phyloP scores from a whole-genome alignment of 164 flowering plant species.

The Kingdonia uniflora region DNA sequence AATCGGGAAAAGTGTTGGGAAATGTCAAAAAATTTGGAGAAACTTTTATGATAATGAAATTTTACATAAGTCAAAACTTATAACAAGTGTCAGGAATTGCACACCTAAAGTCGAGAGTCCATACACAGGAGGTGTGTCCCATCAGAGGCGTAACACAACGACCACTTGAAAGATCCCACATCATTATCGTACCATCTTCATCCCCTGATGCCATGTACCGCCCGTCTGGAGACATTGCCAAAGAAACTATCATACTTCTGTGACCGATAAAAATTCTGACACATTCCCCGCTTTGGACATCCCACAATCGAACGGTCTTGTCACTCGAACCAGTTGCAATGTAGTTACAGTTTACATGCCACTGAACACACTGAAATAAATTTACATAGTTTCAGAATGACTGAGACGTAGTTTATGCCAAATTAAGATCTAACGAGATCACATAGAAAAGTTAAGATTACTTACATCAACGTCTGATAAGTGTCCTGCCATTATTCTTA shows the following conservation, averaged over 20 bases:
- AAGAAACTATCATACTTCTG: constrained; percentile 73
- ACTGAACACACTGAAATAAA: constrained; percentile 72
- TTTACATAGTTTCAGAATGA: too few relatives aligned
- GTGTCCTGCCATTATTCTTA: constrained; percentile 95
- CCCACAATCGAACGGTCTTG: constrained; percentile 96
- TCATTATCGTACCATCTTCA: constrained; percentile 97
- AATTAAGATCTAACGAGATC: too few relatives aligned
- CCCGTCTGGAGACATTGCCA: constrained; percentile 99
- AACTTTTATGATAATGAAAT: too few relatives aligned
- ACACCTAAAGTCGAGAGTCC: constrained; percentile 94
- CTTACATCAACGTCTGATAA: constrained; percentile 99
- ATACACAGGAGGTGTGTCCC: constrained; percentile 87
- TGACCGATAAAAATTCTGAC: constrained; percentile 95
- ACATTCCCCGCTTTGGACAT: constrained; percentile 92
- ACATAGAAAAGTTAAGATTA: background rate
- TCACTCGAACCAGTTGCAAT: constrained; percentile 97
- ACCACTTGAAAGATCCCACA: constrained; percentile 97
- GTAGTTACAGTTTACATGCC: constrained; percentile 98
- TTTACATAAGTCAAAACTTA: background rate
- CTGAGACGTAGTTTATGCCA: too few relatives aligned
- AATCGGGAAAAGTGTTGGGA: too few relatives aligned
- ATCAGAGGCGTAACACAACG: constrained; percentile 81
- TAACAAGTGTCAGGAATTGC: background rate
- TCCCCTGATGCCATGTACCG: constrained; percentile 98
- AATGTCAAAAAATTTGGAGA: too few relatives aligned